Evolutionary conservation across 1,284 basidiomycete species (phyloP), one percentile per base, ranked within the genome.

Genomic region (Apiotrichum mycotoxinovorans): DNA sequence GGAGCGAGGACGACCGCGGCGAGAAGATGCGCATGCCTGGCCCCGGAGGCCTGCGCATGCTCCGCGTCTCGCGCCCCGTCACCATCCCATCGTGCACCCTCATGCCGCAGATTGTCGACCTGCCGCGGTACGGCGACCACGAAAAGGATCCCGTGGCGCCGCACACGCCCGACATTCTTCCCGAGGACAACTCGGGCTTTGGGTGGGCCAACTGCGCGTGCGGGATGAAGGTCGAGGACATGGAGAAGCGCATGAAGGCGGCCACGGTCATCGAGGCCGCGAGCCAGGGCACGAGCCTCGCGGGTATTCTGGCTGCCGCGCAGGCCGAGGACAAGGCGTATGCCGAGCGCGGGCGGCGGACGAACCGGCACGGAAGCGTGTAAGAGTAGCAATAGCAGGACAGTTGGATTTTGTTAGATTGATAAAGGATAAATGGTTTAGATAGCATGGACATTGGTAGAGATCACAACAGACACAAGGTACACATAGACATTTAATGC

Each of bases 181-280:
- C 49, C 12, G 37, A 40, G 37, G 49, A 51, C 22, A 40, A 41
- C n/a, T 1, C 22, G 17, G 9, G 46, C 27, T 48, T 48, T 18
- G 58, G 51, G 1, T 64, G 64, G 64, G 46, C 57, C 20, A 57
- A 58, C 52, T 70, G 68, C 52, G 68, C 68, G 11, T 70, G 68
- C 55, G 68, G 68, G 5, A 58, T 60, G 48, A 62, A 61, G 57
- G 52, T 67, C 26, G 68, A 68, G 44, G 60, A 67, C 51, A 62
- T 70, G 56, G 65, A 67, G 48, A 52, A 54, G 51, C 60, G 67
- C 43, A 67, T 66, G 58, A 55, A 57, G 25, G 52, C 35, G 12
- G 44, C 44, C 14, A 30, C 52, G 15, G 20, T 46, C 3, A 44
- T 33, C 26, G 52, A 53, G 52, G 38, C 49, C 23, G 15, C 20